These are phyloP conservation scores for Vinca minor DNA, from an alignment of 257 asterid species.

Conservation along the genomic window DNA sequence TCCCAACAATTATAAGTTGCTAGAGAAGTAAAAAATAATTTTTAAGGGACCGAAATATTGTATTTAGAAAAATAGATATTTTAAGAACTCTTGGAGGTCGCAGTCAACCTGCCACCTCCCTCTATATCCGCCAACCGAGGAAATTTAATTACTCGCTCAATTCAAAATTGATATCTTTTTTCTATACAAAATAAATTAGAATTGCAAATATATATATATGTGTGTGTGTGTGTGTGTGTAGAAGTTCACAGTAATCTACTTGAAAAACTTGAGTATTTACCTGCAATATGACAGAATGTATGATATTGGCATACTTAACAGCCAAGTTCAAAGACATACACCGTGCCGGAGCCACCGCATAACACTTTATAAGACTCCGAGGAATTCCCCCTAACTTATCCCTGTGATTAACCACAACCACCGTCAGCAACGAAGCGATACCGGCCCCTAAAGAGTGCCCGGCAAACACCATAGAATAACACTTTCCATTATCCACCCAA, in stretches of 20 bases:
- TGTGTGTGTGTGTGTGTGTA: background rate
- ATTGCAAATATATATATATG: too few species aligned
- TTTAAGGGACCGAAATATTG: too few species aligned
- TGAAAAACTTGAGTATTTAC: slow-evolving; percentile 21
- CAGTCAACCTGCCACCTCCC: too few species aligned
- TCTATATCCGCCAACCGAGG: too few species aligned
- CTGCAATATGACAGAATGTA: slow-evolving; percentile 81
- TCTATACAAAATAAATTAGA: too few species aligned
- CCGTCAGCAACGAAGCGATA: slow-evolving; percentile 60
- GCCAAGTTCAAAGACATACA: slow-evolving; percentile 96
- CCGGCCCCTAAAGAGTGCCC: slow-evolving; percentile 98
- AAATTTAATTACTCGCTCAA: too few species aligned
- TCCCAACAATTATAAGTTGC: too few species aligned
- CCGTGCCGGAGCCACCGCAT: slow-evolving; percentile 86
- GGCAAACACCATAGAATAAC: slow-evolving; percentile 63
- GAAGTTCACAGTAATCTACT: background rate
- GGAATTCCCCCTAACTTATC: slow-evolving; percentile 67
- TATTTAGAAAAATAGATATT: too few species aligned
- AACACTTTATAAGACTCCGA: slow-evolving; percentile 58
- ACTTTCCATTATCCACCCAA: slow-evolving; percentile 73
- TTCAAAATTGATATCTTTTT: too few species aligned
- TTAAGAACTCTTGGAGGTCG: too few species aligned
- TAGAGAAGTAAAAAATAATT: too few species aligned
- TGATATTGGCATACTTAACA: slow-evolving; percentile 80
- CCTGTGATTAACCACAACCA: slow-evolving; percentile 72